Base-by-base conservation (phyloP, 306 rosid species). In the Vigna radiata region DNA sequence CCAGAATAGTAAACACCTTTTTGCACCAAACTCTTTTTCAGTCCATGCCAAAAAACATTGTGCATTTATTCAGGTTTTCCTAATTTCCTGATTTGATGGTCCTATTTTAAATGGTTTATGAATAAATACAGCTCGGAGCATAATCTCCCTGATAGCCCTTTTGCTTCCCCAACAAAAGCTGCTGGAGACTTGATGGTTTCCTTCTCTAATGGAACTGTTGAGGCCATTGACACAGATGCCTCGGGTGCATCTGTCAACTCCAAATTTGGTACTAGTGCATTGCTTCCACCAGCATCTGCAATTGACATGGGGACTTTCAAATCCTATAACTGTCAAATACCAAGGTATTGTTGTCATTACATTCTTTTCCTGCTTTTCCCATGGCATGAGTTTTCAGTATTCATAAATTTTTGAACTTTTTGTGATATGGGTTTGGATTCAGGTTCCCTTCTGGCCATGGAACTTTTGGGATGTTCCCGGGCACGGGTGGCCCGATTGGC, bases 111-210 rank as follows among this genome's bases (percentile, higher is more conserved):
- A 67, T 37, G 36, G 36, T 68, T 49, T 70, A 13, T 53, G 78
- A 76, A 83, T 83, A 62, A 85, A 66, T 86, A 86, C 91, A 95
- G 99, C 72, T 92, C 91, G 90, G 99, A 92, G 86, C 97, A 92
- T 70, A 95, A 95, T 72, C 99, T 95, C 60, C 99, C 99, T 0
- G 97, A 95, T 77, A 92, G 96, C 80, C 99, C 96, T 33, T 95
- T 95, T 79, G 99, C 99, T 18, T 95, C 99, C 36, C 97, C 99
- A 6, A 91, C 94, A 9, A 95, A 95, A 84, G 92, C 86, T 25
- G 85, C 83, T 53, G 83, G 83, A 11, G 86, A 88, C 47, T 84
- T 79, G 79, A 29, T 85, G 78, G 70, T 87, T 41, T 78, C 87
- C 71, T 89, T 88, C 82, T 66, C 87, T 53, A 79, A 69, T 65